These are phyloP conservation scores for Parachlorella kessleri DNA, from an alignment of 139 green algal species.

Conservation along the genomic window DNA sequence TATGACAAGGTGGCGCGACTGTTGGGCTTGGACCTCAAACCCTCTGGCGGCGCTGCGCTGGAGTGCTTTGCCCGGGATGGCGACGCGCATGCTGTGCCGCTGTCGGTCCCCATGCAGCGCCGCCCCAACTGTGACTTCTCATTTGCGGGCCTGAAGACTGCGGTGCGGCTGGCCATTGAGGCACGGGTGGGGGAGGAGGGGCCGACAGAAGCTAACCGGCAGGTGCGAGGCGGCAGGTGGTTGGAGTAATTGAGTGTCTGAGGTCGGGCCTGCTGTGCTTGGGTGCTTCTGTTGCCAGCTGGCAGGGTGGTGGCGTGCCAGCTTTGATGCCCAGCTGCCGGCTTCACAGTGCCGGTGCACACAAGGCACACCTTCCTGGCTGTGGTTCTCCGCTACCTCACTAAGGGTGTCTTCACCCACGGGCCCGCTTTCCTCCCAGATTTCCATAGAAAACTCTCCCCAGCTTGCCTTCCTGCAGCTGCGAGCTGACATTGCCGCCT, in stretches of 20 bases:
- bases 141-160: slow-evolving; percentile 96
- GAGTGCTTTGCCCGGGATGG: slow-evolving; percentile 74
- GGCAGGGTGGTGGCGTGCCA: too few relatives aligned
- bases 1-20: slow-evolving; percentile 98
- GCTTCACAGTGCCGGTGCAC: too few relatives aligned
- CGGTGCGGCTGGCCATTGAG: slow-evolving; percentile 70
- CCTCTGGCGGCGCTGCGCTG: slow-evolving; percentile 82
- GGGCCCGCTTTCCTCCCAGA: too few relatives aligned
- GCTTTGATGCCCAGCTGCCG: too few relatives aligned
- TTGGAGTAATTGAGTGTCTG: too few relatives aligned
- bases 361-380: too few relatives aligned
- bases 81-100: slow-evolving; percentile 60
- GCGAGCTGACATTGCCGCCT: slow-evolving; percentile 90
- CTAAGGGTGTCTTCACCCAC: too few relatives aligned
- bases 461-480: slow-evolving; percentile 31
- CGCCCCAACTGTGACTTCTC: slow-evolving; percentile 91
- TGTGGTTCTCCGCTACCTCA: too few relatives aligned
- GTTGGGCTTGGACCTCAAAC: slow-evolving; percentile 81
- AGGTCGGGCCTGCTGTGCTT: too few relatives aligned
- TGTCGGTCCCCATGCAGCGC: slow-evolving; percentile 78
- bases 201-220: slow-evolving; percentile 26
- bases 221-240: slow-evolving; percentile 1
- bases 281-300: too few relatives aligned
- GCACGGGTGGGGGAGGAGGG: slow-evolving; percentile 13
- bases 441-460: too few relatives aligned